Conservation (phyloP, 2,329 filamentous ascomycete genomes). For the Daldinia eschscholtzii region DNA sequence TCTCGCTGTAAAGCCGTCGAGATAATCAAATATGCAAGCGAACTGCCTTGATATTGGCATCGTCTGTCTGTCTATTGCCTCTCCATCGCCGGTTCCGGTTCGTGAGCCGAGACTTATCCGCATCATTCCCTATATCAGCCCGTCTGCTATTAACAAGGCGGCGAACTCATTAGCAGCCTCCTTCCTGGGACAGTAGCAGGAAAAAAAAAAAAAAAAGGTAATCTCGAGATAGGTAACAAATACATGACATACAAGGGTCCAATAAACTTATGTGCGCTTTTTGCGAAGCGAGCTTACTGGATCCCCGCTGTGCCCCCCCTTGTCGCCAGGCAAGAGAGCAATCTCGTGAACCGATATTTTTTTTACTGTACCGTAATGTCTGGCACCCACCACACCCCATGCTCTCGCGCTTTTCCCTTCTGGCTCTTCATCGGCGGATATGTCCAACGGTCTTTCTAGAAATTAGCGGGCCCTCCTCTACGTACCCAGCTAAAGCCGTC, state of each 20-base stretch:
- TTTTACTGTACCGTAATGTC: conserved; percentile 50
- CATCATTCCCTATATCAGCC: conserved; percentile 45
- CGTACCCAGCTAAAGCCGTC: conserved; percentile 54
- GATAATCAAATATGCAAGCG: conserved; percentile 42
- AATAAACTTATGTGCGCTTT: conserved; percentile 47
- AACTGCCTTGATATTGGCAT: conserved; percentile 47
- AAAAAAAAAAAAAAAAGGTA: conserved; percentile 8
- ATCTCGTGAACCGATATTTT: conserved; percentile 63
- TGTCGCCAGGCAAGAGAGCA: conserved; percentile 54
- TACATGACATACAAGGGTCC: conserved; percentile 40
- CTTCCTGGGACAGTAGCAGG: conserved; percentile 37
- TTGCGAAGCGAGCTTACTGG: conserved; percentile 58
- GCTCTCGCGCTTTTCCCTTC: conserved; percentile 57
- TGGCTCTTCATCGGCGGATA: conserved; percentile 56
- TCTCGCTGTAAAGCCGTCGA: conserved; percentile 36
- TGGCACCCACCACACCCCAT: conserved; percentile 47
- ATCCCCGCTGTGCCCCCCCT: conserved; percentile 51
- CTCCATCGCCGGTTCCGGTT: conserved; percentile 45
- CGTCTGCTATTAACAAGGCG: conserved; percentile 43
- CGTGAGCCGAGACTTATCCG: conserved; percentile 43
- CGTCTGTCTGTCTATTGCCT: conserved; percentile 42
- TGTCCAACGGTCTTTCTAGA: conserved; percentile 62
- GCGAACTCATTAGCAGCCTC: conserved; percentile 36
- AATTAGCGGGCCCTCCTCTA: conserved; percentile 58
- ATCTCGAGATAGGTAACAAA: conserved; percentile 32